Base-by-base conservation (phyloP, 768 basidiomycete species). In the Termitomyces sp. region DNA sequence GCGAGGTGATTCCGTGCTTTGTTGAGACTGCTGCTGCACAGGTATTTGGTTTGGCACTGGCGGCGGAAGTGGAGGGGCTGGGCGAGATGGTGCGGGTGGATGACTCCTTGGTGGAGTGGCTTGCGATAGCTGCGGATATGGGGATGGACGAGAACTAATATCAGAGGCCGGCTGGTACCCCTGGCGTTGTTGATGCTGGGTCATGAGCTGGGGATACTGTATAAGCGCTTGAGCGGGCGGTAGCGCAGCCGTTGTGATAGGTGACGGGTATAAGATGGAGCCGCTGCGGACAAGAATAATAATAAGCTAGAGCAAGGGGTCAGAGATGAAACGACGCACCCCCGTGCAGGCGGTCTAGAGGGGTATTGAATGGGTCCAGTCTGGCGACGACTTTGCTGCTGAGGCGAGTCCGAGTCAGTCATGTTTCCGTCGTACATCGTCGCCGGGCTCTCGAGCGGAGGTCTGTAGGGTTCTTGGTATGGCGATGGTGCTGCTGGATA, bases 161-260 rank as follows among this genome's bases (percentile, higher is more conserved):
- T 35, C 43, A 2, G 85, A 67, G 5, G 87, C 90, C 1, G 89
- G 89, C 24, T 77, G 78, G 63, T 92, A 92, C 38, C 90, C 90
- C 63, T 92, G 90, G 49, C 71, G 77, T 54, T 82, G 78, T 67
- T 92, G 90, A 56, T 92, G 90, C 54, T 80, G 80, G 1, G 85
- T 83, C 90, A 92, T 92, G 34, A 91, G 78, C 15, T 80, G 74
- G 1, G 88, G 88, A 62, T 88, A 88, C 34, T 76, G 76, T 52
- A 85, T 70, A 19, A 72, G 64, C 15, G 73, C 70, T 35, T 77
- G 74, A 5, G 76, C 74, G 15, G 84, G 79, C n/a, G 82, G 75
- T 4, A 85, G 82, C 30, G 88, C 85, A 10, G 88, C 89, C 0
- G 85, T 87, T 1, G 87, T 89, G 45, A 86, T 73, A 35, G 86